Evolutionary conservation across 2,329 filamentous ascomycete genomes (phyloP), one percentile per base, ranked within the genome.

Genomic region (Plectosphaerella cucumerina): DNA sequence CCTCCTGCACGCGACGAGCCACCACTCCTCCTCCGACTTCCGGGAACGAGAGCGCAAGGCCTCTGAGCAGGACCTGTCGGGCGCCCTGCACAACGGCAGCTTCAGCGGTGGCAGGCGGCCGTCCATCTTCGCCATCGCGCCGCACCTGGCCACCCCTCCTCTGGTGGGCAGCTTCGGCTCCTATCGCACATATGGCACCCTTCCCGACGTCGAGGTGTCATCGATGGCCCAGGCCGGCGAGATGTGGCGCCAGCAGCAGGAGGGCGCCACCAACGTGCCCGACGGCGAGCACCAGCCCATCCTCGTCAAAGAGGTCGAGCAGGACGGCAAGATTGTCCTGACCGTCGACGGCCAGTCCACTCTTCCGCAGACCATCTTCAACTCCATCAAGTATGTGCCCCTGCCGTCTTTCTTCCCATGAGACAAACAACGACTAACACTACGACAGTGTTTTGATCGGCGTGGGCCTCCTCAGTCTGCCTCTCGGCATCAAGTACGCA

Each of bases 271-370:
- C n/a, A 72, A 71, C 42, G 59, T 72, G 18, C 69, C 74, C 1
- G 80, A 82, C 55, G 78, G 78, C 23, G 85, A 87, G 60, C 75
- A 80, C 31, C 84, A 89, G 58, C 89, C 90, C 2, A 78, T 97
- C 50, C 72, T 96, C n/a, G 86, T 97, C 49, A 93, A 91, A 71
- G 88, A 92, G 67, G 81, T 96, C 12, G 89, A 95, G 65, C 89
- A 94, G 60, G 90, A 94, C 58, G 90, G 94, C 41, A 90, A 87
- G 62, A 81, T 93, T 45, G 83, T 96, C 50, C 81, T 93, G 59
- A 81, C 93, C 3, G 85, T 96, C 3, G 87, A 96, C 55, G 93
- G 93, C 37, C 91, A 95, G 71, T 96, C 90, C n/a, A 99, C 93
- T 1, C 77, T 97, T 15, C 91, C 91, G 0, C 93, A 97, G 72